These are phyloP conservation scores for Xylaria multiplex DNA, from an alignment of 2,329 filamentous ascomycete species.

Conservation along the genomic window DNA sequence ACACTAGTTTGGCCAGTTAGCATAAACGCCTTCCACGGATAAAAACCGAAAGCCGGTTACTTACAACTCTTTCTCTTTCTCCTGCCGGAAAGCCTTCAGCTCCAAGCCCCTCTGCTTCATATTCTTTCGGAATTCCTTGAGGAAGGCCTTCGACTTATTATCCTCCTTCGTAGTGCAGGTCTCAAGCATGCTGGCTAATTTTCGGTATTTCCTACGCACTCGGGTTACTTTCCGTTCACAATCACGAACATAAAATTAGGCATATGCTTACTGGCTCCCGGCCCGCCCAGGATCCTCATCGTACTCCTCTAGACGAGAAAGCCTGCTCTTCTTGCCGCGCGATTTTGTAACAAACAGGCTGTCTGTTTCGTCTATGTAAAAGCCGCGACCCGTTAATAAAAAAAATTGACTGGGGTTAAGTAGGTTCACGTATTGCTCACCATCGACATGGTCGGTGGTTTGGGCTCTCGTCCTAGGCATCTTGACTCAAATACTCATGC, in stretches of 20 bases:
- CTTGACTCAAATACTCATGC: background rate
- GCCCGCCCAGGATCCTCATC: slow-evolving; percentile 45
- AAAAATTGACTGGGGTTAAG: background rate
- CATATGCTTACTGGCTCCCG: slow-evolving; percentile 39
- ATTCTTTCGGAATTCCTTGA: slow-evolving; percentile 44
- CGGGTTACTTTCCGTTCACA: background rate
- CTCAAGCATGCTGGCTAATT: slow-evolving; percentile 45
- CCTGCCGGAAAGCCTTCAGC: slow-evolving; percentile 38
- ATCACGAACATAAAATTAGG: background rate
- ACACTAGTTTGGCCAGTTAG: slow-evolving; percentile 35
- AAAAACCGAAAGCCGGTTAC: slow-evolving; percentile 13
- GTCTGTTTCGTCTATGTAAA: slow-evolving; percentile 32
- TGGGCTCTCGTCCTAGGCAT: slow-evolving; percentile 23
- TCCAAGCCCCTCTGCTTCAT: slow-evolving; percentile 39
- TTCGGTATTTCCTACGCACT: slow-evolving; percentile 41
- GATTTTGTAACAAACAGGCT: slow-evolving; percentile 24
- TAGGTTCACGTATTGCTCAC: slow-evolving; percentile 22
- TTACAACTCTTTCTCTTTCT: slow-evolving; percentile 47
- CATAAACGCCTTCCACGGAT: background rate
- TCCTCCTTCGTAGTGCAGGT: slow-evolving; percentile 45
- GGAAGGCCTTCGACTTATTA: slow-evolving; percentile 45
- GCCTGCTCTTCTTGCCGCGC: slow-evolving; percentile 36
- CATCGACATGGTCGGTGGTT: background rate
- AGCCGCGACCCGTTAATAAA: slow-evolving; percentile 17
- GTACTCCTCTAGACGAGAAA: slow-evolving; percentile 47